Evolutionary conservation across 2,329 filamentous ascomycete genomes (phyloP).

Genomic region (Paraconiothyrium sp.): DNA sequence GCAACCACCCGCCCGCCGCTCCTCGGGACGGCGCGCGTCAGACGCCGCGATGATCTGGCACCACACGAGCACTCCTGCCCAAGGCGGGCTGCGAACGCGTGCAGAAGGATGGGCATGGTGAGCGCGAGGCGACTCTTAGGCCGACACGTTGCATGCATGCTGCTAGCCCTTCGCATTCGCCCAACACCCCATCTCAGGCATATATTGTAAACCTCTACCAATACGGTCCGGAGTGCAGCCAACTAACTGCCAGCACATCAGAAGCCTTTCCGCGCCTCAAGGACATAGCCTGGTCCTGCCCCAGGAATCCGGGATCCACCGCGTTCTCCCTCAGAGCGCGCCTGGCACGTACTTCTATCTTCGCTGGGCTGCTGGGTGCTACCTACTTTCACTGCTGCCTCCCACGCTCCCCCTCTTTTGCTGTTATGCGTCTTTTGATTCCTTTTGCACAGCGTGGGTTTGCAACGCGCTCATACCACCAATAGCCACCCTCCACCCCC

Average conservation of each 20-base stretch:
- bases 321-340: constrained; percentile 28
- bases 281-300: constrained; percentile 42
- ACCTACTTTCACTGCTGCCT: constrained; percentile 35
- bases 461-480: constrained; percentile 24
- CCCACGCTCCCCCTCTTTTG: constrained; percentile 36
- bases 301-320: constrained; percentile 30
- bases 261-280: constrained; percentile 41
- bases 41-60: constrained; percentile 50
- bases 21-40: constrained; percentile 46
- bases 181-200: constrained; percentile 48
- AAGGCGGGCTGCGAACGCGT: constrained; percentile 46
- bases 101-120: constrained; percentile 37
- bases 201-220: constrained; percentile 50
- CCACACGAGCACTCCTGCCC: constrained; percentile 36
- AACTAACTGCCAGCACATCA: constrained; percentile 53
- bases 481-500: constrained; percentile 30
- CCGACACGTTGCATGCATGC: constrained; percentile 51
- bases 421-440: constrained; percentile 43
- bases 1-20: not conserved
- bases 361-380: constrained; percentile 39
- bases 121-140: constrained; percentile 46
- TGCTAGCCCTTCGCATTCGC: constrained; percentile 51
- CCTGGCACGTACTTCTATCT: constrained; percentile 46
- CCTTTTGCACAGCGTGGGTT: constrained; percentile 34
- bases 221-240: constrained; percentile 49